Evolutionary conservation across 371 early-diverging fungal genomes (phyloP).

Genomic region (Phascolomyces articulosus): DNA sequence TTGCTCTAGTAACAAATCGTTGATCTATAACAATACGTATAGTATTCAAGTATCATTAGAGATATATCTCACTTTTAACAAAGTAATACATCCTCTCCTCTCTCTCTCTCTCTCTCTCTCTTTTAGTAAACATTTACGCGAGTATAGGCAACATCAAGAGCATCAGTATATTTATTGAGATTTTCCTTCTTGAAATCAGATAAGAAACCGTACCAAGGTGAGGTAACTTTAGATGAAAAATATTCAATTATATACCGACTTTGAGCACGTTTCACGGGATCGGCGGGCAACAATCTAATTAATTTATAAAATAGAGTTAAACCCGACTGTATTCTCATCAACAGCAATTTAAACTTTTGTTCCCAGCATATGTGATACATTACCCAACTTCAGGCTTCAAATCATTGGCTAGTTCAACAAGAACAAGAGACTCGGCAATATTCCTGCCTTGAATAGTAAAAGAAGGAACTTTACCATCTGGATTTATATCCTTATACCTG

Average conservation of each 20-base stretch:
- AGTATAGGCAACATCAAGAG: slow-evolving; percentile 21
- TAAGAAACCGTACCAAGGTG: slow-evolving; percentile 33
- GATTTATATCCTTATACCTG: slow-evolving; percentile 55
- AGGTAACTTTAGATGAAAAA: slow-evolving; percentile 37
- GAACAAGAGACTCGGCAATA: slow-evolving; percentile 56
- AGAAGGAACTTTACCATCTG: slow-evolving; percentile 55
- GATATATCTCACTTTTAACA: too few species aligned
- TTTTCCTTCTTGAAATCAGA: slow-evolving; percentile 27
- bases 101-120: too few species aligned
- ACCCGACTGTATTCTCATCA: not conserved
- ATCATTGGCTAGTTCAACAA: slow-evolving; percentile 53
- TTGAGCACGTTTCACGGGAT: slow-evolving; percentile 50
- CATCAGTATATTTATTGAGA: slow-evolving; percentile 19
- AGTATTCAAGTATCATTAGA: too few species aligned
- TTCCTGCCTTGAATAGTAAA: slow-evolving; percentile 34
- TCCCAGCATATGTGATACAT: too few species aligned
- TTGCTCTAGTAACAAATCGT: slow-evolving; percentile 48
- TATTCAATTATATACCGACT: slow-evolving; percentile 61
- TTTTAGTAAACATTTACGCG: slow-evolving; percentile 25
- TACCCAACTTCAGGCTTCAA: slow-evolving; percentile 54
- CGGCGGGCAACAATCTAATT: slow-evolving; percentile 41
- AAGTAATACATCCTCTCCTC: too few species aligned
- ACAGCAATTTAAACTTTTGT: too few species aligned
- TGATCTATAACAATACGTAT: slow-evolving; percentile 20
- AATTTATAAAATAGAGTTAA: too few species aligned